Evolutionary conservation across 306 rosid genomes (phyloP).

Genomic region (Lupinus albus): DNA sequence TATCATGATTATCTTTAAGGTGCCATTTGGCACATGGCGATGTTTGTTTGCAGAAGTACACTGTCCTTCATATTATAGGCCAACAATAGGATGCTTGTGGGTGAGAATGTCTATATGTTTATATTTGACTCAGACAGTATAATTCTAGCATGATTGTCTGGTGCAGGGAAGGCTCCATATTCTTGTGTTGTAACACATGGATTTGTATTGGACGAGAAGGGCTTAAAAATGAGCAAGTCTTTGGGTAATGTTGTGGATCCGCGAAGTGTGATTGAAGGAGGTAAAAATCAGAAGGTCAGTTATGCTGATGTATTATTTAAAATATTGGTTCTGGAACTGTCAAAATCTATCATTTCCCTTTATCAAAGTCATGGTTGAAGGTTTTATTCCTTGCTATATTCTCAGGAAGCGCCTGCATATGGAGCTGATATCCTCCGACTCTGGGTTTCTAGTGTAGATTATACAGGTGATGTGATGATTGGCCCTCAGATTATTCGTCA

Average conservation of each 20-base stretch:
- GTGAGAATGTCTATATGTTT: conserved; percentile 17
- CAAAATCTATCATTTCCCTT: conserved; percentile 27
- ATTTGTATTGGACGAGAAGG: conserved; percentile 94
- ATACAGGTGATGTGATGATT: conserved; percentile 82
- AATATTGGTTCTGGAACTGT: conserved; percentile 23
- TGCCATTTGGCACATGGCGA: not conserved
- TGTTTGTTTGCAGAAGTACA: conserved; percentile 12
- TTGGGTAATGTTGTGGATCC: conserved; percentile 97
- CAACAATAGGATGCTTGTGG: not conserved
- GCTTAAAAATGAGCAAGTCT: conserved; percentile 99
- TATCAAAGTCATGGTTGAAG: conserved; percentile 31
- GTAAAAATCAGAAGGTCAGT: conserved; percentile 87
- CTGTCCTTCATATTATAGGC: conserved; percentile 20
- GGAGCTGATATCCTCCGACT: conserved; percentile 97
- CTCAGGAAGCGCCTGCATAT: conserved; percentile 91
- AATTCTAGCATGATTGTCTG: conserved; percentile 38
- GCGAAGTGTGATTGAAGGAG: conserved; percentile 83
- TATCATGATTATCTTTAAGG: conserved; percentile 12
- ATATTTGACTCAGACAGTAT: conserved; percentile 26
- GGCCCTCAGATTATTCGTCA: conserved; percentile 97
- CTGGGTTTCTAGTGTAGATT: conserved; percentile 99
- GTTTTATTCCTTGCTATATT: conserved; percentile 20
- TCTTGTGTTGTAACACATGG: conserved; percentile 91
- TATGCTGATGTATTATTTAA: not conserved
- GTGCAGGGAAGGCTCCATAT: conserved; percentile 95